Evolutionary conservation across 1,139 yeast species (phyloP).

Genomic region (Lodderomyces theae): DNA sequence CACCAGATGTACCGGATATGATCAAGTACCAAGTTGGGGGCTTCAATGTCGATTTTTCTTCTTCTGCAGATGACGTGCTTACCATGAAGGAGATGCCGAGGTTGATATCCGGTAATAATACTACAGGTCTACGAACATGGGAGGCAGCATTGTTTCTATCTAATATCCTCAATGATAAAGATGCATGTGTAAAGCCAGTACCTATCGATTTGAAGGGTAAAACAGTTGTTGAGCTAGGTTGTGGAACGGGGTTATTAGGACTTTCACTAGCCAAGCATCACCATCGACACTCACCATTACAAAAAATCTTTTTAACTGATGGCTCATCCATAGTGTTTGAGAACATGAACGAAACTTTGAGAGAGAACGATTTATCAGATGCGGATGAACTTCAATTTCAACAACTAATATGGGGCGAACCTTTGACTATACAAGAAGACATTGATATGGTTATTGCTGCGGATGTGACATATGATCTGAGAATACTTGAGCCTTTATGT

Average conservation of each 20-base stretch:
- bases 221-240: conserved; percentile 68
- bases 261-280: conserved; percentile 44
- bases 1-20: conserved; percentile 47
- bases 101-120: conserved; percentile 67
- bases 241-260: conserved; percentile 90
- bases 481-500: conserved; percentile 56
- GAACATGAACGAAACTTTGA: conserved; percentile 43
- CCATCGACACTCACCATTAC: conserved; percentile 14
- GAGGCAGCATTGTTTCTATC: conserved; percentile 80
- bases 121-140: conserved; percentile 93
- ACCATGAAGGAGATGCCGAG: conserved; percentile 51
- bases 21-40: conserved; percentile 45
- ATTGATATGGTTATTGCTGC: conserved; percentile 67
- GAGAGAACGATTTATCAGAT: conserved; percentile 33
- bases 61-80: conserved; percentile 7
- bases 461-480: conserved; percentile 79
- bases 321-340: conserved; percentile 70
- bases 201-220: conserved; percentile 16
- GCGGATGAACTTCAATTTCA: conserved; percentile 17
- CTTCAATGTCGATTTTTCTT: conserved; percentile 10
- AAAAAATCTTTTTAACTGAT: conserved; percentile 60
- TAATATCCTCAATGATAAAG: conserved; percentile 34
- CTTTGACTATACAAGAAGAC: conserved; percentile 26
- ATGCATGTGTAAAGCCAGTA: not conserved
- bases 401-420: conserved; percentile 57